Conservation (phyloP, 495 filamentous ascomycete species). For the Sabuloglossum arenarium region DNA sequence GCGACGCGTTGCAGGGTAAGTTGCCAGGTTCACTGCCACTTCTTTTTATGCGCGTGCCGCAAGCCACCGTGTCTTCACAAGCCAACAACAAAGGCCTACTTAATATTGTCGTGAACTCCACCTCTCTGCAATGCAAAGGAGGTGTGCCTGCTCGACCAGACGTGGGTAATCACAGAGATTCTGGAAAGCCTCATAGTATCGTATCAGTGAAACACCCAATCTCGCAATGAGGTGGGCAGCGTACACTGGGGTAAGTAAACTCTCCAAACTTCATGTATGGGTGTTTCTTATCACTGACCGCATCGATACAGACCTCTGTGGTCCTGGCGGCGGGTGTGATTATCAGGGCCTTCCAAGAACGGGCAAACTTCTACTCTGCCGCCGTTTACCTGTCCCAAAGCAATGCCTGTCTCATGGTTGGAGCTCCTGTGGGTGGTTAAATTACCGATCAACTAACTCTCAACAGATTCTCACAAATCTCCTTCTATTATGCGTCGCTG, state of each 20-base stretch:
- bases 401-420: slow-evolving; percentile 81
- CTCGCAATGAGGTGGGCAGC: slow-evolving; percentile 6
- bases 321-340: slow-evolving; percentile 65
- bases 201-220: not conserved
- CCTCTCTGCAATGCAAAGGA: not conserved
- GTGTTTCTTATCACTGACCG: not conserved
- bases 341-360: slow-evolving; percentile 76
- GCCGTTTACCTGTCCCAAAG: slow-evolving; percentile 92
- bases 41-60: no score
- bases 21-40: no score
- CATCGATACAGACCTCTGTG: slow-evolving; percentile 37
- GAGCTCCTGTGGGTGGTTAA: slow-evolving; percentile 6
- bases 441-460: not conserved
- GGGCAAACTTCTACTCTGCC: slow-evolving; percentile 92
- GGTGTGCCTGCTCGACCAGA: not conserved
- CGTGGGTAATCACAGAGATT: not conserved
- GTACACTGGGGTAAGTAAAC: slow-evolving; percentile 6
- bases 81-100: not conserved
- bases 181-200: not conserved
- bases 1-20: no score
- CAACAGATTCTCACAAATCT: slow-evolving; percentile 76
- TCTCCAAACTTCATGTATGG: not conserved
- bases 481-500: slow-evolving; percentile 51
- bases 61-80: no score
- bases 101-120: not conserved